Evolutionary conservation across 768 basidiomycete genomes (phyloP).

Genomic region (Leccinum longicurvipes): DNA sequence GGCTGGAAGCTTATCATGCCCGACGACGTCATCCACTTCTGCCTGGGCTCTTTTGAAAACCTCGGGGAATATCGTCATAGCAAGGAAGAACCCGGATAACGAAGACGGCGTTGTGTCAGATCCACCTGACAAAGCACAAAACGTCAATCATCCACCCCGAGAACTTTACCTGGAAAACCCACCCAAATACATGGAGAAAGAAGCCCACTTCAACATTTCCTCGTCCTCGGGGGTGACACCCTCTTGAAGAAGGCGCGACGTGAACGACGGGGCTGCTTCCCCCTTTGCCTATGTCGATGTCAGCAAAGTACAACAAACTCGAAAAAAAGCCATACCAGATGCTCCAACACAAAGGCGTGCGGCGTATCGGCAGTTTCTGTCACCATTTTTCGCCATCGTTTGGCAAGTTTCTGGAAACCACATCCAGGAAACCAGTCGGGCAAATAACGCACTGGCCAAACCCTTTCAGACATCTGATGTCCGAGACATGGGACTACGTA

Average conservation of each 20-base stretch:
- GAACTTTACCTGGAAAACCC: neutral
- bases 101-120: conserved; percentile 13
- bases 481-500: neutral
- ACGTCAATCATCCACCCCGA: neutral
- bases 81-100: conserved; percentile 18
- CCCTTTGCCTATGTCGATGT: conserved; percentile 5
- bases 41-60: conserved; percentile 6
- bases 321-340: neutral
- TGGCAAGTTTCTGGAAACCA: conserved; percentile 11
- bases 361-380: neutral
- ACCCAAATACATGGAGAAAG: conserved; percentile 17
- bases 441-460: conserved; percentile 9
- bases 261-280: conserved; percentile 8
- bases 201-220: conserved; percentile 13
- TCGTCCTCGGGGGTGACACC: conserved; percentile 7
- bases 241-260: conserved; percentile 7
- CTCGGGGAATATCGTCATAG: conserved; percentile 11
- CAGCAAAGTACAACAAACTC: neutral
- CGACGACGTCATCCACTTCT: conserved; percentile 13
- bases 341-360: conserved; percentile 11
- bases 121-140: conserved; percentile 23
- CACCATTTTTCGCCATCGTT: conserved; percentile 1
- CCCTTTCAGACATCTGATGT: neutral
- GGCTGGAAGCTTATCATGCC: conserved; percentile 10
- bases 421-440: conserved; percentile 23